Evolutionary conservation across 805 yeast genomes (phyloP).

Genomic region (Suhomyces xylopsoci): DNA sequence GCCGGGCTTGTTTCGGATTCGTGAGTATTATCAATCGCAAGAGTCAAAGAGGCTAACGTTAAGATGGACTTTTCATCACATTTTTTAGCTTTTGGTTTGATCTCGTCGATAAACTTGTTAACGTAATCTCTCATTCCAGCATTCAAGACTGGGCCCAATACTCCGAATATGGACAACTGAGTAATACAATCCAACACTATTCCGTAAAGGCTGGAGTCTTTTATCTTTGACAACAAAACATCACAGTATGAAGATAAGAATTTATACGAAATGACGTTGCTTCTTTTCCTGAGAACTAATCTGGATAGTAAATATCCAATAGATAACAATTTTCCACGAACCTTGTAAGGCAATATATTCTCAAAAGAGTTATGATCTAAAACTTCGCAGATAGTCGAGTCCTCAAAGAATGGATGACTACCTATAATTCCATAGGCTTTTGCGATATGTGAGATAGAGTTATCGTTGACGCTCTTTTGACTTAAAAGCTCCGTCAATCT

Average conservation of each 20-base stretch:
- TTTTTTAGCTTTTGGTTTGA: slow-evolving; percentile 46
- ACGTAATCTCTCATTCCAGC: slow-evolving; percentile 14
- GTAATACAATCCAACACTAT: slow-evolving; percentile 38
- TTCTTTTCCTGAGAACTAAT: slow-evolving; percentile 28
- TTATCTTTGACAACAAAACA: slow-evolving; percentile 6
- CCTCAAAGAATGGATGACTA: slow-evolving; percentile 33
- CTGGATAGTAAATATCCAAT: slow-evolving; percentile 49
- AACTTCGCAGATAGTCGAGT: slow-evolving; percentile 6
- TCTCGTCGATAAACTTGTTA: slow-evolving; percentile 13
- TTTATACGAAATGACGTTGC: slow-evolving; percentile 1
- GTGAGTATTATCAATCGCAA: slow-evolving; percentile 25
- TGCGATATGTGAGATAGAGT: slow-evolving; percentile 33
- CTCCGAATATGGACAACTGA: slow-evolving; percentile 47
- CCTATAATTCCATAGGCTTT: slow-evolving; percentile 48
- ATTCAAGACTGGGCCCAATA: slow-evolving; percentile 34
- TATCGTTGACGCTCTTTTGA: slow-evolving; percentile 19
- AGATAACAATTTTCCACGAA: slow-evolving; percentile 26
- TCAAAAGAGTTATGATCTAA: slow-evolving; percentile 8
- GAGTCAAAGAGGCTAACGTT: slow-evolving; percentile 53
- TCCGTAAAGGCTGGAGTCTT: slow-evolving; percentile 21
- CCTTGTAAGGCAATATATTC: slow-evolving; percentile 9
- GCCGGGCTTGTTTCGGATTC: background rate
- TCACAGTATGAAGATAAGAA: slow-evolving; percentile 4
- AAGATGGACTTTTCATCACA: slow-evolving; percentile 58
- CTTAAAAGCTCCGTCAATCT: slow-evolving; percentile 24